These are phyloP conservation scores for Colletotrichum viniferum DNA, from an alignment of 2,329 filamentous ascomycete species.

Conservation along the genomic window DNA sequence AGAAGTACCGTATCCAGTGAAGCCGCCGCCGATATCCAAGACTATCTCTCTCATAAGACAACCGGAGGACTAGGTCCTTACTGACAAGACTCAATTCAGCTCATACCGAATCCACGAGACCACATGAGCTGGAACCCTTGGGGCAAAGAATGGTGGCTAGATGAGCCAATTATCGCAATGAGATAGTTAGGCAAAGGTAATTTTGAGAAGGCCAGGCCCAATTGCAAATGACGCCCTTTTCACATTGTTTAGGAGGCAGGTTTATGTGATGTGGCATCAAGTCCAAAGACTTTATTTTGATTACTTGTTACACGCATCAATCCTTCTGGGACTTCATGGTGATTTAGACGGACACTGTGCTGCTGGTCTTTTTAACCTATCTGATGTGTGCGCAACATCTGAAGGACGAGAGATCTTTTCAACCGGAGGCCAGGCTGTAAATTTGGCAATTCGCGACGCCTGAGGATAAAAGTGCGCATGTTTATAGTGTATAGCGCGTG, in stretches of 20 bases:
- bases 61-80: no score
- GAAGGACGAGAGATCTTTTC: no score
- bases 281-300: neutral
- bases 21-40: no score
- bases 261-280: neutral
- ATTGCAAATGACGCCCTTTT: neutral
- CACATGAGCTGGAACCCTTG: no score
- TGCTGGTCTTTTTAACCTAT: neutral
- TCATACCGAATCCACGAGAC: no score
- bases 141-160: no score
- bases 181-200: neutral
- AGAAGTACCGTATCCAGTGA: no score
- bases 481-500: neutral
- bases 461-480: neutral
- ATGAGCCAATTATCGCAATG: no score
- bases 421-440: neutral
- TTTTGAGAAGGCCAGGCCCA: neutral
- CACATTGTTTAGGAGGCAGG: neutral
- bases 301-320: neutral
- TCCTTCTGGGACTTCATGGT: neutral
- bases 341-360: neutral
- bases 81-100: no score
- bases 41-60: no score
- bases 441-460: neutral
- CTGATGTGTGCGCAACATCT: no score